These are phyloP conservation scores for Exophiala phaeomuriformis DNA, from an alignment of 2,329 filamentous ascomycete genomes.

Conservation along the genomic window DNA sequence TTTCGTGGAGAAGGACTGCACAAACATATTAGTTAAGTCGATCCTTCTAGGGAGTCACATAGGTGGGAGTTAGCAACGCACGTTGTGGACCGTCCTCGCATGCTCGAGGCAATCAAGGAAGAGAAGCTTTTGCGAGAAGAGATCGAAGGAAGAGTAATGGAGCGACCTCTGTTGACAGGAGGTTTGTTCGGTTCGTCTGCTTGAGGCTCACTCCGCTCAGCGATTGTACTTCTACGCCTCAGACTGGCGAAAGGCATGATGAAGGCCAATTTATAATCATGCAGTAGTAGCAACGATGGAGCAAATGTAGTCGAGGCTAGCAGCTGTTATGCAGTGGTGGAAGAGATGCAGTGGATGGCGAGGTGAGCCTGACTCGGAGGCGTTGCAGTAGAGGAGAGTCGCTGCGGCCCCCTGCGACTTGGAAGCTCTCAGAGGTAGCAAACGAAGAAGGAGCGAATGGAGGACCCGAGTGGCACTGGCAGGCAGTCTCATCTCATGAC, in stretches of 20 bases:
- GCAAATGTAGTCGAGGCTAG: neutral
- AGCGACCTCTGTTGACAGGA: slow-evolving; percentile 4
- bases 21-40: neutral
- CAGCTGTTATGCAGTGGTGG: neutral
- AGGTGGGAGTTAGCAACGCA: neutral
- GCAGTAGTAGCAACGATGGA: neutral
- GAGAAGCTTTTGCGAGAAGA: slow-evolving; percentile 16
- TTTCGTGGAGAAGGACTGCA: slow-evolving; percentile 3
- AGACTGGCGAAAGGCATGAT: slow-evolving; percentile 17
- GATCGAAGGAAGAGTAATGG: slow-evolving; percentile 7
- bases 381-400: too few species aligned
- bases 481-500: too few species aligned
- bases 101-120: slow-evolving; percentile 10
- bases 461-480: too few species aligned
- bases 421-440: too few species aligned
- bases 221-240: slow-evolving; percentile 5
- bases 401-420: too few species aligned
- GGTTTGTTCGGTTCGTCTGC: slow-evolving; percentile 4
- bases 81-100: slow-evolving; percentile 8
- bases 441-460: too few species aligned
- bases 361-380: too few species aligned
- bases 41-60: neutral
- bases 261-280: neutral
- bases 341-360: neutral
- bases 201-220: neutral